Conservation (phyloP, 208 protist genomes). For the Crithidia bombi region DNA sequence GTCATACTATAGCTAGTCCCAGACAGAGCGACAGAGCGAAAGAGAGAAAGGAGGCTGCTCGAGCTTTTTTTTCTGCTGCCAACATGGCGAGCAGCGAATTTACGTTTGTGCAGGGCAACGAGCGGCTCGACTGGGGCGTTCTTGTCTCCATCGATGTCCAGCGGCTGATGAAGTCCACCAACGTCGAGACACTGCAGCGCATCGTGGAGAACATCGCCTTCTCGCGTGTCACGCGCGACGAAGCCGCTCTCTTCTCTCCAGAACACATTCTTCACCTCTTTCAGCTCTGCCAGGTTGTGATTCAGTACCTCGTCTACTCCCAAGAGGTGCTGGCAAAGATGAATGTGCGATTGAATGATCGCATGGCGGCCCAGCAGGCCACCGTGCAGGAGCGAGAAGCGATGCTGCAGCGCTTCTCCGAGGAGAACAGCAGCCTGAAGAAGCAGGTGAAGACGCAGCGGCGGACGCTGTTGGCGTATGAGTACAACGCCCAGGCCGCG, state of each 20-base stretch:
- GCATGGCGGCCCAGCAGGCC: constrained; percentile 51
- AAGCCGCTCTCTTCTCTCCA: constrained; percentile 85
- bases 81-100: constrained; percentile 48
- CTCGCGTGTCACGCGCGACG: constrained; percentile 82
- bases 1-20: too few species aligned
- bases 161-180: constrained; percentile 79
- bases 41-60: too few species aligned
- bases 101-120: constrained; percentile 81
- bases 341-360: constrained; percentile 76
- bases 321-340: constrained; percentile 87
- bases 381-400: constrained; percentile 39
- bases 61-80: not conserved
- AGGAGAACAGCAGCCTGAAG: constrained; percentile 66
- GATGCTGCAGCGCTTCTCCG: constrained; percentile 41
- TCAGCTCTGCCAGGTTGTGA: constrained; percentile 80
- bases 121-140: constrained; percentile 91
- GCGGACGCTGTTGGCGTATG: constrained; percentile 82
- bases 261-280: constrained; percentile 89
- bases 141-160: constrained; percentile 86
- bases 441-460: constrained; percentile 90
- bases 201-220: constrained; percentile 91
- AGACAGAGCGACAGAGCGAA: too few species aligned
- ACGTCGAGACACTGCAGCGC: constrained; percentile 87
- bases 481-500: constrained; percentile 63
- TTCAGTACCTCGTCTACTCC: constrained; percentile 91